phyloP scores from a whole-genome alignment of 2,329 filamentous ascomycete genomes.

The Stagonosporopsis cucurbitacearum region DNA sequence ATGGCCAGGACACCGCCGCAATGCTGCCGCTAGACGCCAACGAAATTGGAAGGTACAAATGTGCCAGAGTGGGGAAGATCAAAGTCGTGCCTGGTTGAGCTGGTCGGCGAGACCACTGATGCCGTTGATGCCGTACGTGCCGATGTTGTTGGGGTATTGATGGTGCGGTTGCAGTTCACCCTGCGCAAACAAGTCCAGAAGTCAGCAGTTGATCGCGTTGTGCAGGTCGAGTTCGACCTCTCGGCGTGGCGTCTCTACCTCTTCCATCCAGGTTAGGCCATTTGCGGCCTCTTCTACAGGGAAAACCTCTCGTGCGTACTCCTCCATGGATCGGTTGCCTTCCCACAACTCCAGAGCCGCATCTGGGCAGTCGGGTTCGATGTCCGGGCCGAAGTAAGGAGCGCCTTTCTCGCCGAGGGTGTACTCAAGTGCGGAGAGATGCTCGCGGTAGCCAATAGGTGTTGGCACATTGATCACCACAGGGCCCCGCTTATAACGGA shows the following conservation, averaged over 20 bases:
- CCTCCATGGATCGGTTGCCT: slow-evolving; percentile 86
- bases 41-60: slow-evolving; percentile 24
- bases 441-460: slow-evolving; percentile 85
- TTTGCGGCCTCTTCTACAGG: slow-evolving; percentile 94
- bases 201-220: slow-evolving; percentile 49
- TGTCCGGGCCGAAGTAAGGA: slow-evolving; percentile 67
- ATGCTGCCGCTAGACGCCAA: slow-evolving; percentile 32
- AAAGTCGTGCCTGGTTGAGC: slow-evolving; percentile 44
- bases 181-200: slow-evolving; percentile 33
- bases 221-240: slow-evolving; percentile 45
- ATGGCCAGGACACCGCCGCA: slow-evolving; percentile 25
- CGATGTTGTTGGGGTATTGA: slow-evolving; percentile 30
- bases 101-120: slow-evolving; percentile 42
- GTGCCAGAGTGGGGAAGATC: slow-evolving; percentile 25
- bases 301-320: slow-evolving; percentile 94
- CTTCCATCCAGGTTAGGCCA: slow-evolving; percentile 88
- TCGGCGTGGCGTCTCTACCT: slow-evolving; percentile 51
- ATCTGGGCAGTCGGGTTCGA: slow-evolving; percentile 68
- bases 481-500: slow-evolving; percentile 77
- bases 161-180: slow-evolving; percentile 31
- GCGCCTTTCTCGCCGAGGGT: slow-evolving; percentile 65
- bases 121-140: slow-evolving; percentile 17
- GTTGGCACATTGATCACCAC: slow-evolving; percentile 88
- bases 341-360: slow-evolving; percentile 88
- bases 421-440: slow-evolving; percentile 72